phyloP scores from a whole-genome alignment of 148 eudicot genomes.

The Polygonum maritimum region DNA sequence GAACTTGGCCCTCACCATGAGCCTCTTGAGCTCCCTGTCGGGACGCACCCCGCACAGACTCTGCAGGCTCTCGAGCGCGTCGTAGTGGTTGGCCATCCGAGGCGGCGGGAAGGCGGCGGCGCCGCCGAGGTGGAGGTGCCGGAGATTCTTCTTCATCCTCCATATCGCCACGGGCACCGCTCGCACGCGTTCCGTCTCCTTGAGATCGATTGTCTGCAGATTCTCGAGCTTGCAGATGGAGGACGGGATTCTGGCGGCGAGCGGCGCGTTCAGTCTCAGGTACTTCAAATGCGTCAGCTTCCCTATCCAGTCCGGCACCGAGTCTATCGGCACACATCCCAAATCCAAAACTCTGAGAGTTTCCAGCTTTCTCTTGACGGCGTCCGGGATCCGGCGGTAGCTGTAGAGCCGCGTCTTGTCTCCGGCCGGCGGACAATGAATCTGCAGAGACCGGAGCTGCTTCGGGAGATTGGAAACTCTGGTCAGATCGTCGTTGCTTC shows the following conservation, averaged over 20 bases:
- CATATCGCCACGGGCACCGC: constrained; percentile 19
- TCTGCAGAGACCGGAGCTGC: constrained; percentile 15
- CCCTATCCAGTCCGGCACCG: constrained; percentile 17
- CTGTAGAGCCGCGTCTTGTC: background rate
- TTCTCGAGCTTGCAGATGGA: constrained; percentile 16
- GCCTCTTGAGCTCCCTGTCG: constrained; percentile 22
- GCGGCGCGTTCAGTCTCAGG: constrained; percentile 15
- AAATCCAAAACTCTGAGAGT: constrained; percentile 17
- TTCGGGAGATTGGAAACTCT: background rate
- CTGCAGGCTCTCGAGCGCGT: constrained; percentile 14
- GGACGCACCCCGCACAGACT: constrained; percentile 23
- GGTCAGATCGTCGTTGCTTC: background rate
- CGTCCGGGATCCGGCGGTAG: background rate
- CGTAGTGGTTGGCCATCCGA: constrained; percentile 10
- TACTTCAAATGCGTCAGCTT: constrained; percentile 13
- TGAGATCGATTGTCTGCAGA: constrained; percentile 26
- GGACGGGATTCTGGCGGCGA: constrained; percentile 10
- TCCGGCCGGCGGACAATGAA: background rate
- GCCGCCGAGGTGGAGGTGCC: constrained; percentile 18
- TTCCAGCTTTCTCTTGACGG: background rate
- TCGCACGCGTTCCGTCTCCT: constrained; percentile 15
- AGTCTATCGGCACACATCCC: constrained; percentile 8
- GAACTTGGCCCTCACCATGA: constrained; percentile 30
- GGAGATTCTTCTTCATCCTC: constrained; percentile 21
- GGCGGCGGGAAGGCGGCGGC: constrained; percentile 14